Evolutionary conservation across 441 rosid species (phyloP), one percentile per base, ranked within the genome.

Genomic region (Biscutella laevigata): DNA sequence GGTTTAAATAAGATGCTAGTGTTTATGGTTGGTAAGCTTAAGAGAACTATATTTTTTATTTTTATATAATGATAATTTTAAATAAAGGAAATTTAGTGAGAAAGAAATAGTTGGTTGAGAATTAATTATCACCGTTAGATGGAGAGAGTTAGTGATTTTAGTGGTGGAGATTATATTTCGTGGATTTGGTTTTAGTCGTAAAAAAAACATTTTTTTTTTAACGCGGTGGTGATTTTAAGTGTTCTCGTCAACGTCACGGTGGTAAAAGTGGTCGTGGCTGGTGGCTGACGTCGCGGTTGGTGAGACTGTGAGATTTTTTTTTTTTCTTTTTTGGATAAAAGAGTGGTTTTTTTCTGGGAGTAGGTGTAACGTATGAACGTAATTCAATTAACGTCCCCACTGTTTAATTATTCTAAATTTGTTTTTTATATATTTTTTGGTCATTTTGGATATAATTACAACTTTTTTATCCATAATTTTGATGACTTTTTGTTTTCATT

Each of bases 31-130:
- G 83, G 83, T 66, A 66, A 66, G 61, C 62, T 6, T 28, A 39
- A 47, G 51, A 53, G 50, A 45, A 32, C 48, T 27, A 36, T 0
- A 4, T 11, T 40, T 13, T 26, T 19, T 21, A 20, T 49, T 10
- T 6, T 6, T 24, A 13, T 46, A 7, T 36, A 26, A 21, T 43
- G 24, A 26, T 53, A 24, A 44, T 9, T 19, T 5, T 2, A 32
- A 6, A 36, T 24, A 19, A 0, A 36, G n/a, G 11, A 4, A 32
- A 15, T 24, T 44, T 46, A 46, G 56, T 46, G 37, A 47, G 51
- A 25, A 57, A 41, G 19, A 40, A 13, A 43, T 77, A 78, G 82
- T 81, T 81, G 33, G 88, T 81, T 71, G 82, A 73, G 61, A 61
- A 60, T 54, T 40, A 59, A 62, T 53, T 6, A 17, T n/a, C 63